Evolutionary conservation across 108 stramenopile genomes (phyloP).

Genomic region (Conticribra guillardii): DNA sequence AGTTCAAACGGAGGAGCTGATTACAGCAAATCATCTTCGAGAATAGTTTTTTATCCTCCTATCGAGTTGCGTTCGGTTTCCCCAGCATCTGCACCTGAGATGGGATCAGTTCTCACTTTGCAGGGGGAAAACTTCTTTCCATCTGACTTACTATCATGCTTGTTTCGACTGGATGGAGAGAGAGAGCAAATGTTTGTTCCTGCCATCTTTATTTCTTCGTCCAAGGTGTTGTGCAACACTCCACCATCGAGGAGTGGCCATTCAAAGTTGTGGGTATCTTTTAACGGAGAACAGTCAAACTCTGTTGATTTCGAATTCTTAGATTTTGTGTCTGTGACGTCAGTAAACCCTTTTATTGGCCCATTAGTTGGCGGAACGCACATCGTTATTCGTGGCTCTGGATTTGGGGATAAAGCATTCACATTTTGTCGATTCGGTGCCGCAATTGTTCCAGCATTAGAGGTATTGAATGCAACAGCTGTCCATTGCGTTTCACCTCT

Average conservation of each 20-base stretch:
- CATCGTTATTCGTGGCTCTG: background rate
- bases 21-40: constrained; percentile 1
- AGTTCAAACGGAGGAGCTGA: constrained; percentile 12
- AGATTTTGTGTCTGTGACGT: background rate
- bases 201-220: background rate
- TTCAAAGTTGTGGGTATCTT: constrained; percentile 7
- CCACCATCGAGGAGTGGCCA: constrained; percentile 4
- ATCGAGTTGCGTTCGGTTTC: background rate
- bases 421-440: constrained; percentile 12
- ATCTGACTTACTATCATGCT: constrained; percentile 2
- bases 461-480: background rate
- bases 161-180: constrained; percentile 2
- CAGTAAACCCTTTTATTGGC: background rate
- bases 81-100: constrained; percentile 5
- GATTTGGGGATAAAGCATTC: background rate
- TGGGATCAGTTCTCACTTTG: constrained; percentile 7
- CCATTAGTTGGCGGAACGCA: background rate
- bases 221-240: background rate
- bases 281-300: background rate
- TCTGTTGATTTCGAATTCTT: constrained; percentile 7
- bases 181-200: background rate
- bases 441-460: constrained; percentile 3
- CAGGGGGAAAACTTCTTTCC: constrained; percentile 1
- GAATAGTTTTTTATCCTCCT: constrained; percentile 9
- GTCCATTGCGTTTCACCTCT: constrained; percentile 5